Evolutionary conservation across 192 early-diverging fungal genomes (phyloP), one percentile per base, ranked within the genome.

Genomic region (Jimgerdemannia flammicorona): DNA sequence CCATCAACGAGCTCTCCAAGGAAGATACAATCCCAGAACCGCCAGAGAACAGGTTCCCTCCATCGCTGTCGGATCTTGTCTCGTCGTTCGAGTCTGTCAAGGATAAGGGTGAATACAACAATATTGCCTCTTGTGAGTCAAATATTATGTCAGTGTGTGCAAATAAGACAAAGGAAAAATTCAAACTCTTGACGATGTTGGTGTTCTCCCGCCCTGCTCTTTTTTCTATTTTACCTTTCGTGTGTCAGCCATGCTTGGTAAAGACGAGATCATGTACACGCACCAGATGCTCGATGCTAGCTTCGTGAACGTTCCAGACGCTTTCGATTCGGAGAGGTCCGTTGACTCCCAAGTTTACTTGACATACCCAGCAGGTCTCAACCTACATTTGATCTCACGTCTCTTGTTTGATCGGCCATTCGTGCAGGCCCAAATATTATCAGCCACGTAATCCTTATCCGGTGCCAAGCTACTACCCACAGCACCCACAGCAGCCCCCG

Each of bases 391-490:
- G 41, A n/a, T 74, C 71, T 9, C 17, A 20, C 19, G 44, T 69
- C 20, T 9, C 18, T 64, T 67, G 41, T 3, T n/a, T 39, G 43
- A 63, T 39, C 59, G 17, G 29, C 29, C 29, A 29, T 29, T 14
- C 40, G 9, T 29, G 70, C 77, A 86, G 89, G 74, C 90, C 89
- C 49, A 94, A 93, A 74, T 83, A 89, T 44, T 95, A 96, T 78
- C 78, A 87, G 40, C 93, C 95, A 41, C 85, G 89, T 78, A 90
- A 83, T 43, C 92, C 95, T 41, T 92, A 91, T 66, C 91, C 89
- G 3, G 94, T 94, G 17, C 95, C 97, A n/a, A 83, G 79, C 49
- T 98, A 98, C 79, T 99, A 97, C 78, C 97, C 97, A 76, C 94
- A 98, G 74, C 94, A 93, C 11, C 29, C 29, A 29, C 49, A 59